A percentile compares a stretch with the other conserved stretches of the same genome.
Evolutionary conservation across 257 asterid species (phyloP).

Genomic region (Mentha longifolia): DNA sequence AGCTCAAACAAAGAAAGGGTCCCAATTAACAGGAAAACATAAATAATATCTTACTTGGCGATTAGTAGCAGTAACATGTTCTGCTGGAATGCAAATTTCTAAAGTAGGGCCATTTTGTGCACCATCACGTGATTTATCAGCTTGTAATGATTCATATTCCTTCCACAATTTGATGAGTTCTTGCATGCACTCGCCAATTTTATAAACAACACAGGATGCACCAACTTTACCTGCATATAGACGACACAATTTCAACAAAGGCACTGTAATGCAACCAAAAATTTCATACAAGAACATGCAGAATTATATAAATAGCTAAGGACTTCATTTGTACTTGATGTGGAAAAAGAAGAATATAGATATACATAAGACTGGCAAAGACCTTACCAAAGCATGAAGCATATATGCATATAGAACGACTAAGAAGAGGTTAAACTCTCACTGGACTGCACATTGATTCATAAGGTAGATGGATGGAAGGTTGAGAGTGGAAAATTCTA

Average conservation of each 20-base stretch:
- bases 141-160: conserved; percentile 64
- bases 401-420: neutral
- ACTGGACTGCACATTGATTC: neutral
- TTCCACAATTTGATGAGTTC: conserved; percentile 80
- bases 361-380: neutral
- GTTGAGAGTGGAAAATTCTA: neutral
- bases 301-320: neutral
- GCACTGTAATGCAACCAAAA: conserved; percentile 12
- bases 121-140: conserved; percentile 64
- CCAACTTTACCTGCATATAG: conserved; percentile 68
- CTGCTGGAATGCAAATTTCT: conserved; percentile 95
- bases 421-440: neutral
- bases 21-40: conserved; percentile 20
- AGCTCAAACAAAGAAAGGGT: conserved; percentile 10
- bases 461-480: neutral
- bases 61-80: conserved; percentile 89
- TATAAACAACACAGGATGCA: conserved; percentile 65
- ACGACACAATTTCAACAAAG: conserved; percentile 32
- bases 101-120: conserved; percentile 80
- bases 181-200: conserved; percentile 93
- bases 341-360: neutral
- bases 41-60: conserved; percentile 69
- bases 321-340: neutral
- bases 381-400: neutral
- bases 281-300: neutral